Evolutionary conservation across 1,284 basidiomycete genomes (phyloP), one percentile per base, ranked within the genome.

Genomic region (Cystobasidium sp.): DNA sequence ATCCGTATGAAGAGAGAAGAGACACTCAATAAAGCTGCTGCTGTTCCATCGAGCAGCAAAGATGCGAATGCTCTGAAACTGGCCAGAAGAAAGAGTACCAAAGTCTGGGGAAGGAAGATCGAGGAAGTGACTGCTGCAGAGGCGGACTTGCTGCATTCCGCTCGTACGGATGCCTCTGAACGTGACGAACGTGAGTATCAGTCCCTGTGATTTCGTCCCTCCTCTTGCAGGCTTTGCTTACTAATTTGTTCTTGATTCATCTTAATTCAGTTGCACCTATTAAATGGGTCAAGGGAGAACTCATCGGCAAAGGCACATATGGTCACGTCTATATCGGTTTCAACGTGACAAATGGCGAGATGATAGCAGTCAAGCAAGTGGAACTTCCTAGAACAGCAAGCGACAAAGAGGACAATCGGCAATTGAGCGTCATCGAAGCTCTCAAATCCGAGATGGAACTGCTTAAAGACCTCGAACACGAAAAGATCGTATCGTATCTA

Each of bases 291-390:
- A 93, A 96, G 80, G 97, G 97, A 76, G 94, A 97, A 82, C 86
- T 97, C 56, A 97, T 99, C 78, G 97, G 97, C 53, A 94, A 92
- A 80, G 97, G 97, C 31, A 97, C 94, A 4, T 99, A 95, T 80
- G 96, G 96, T 7, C 88, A 92, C 64, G 97, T 99, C 41, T 99
- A 97, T 81, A 88, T 98, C 63, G 97, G 94, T 20, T 85, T 99
- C 76, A 99, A 99, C 82, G 93, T 92, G n/a, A 96, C 93, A 0
- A 97, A 95, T 0, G 96, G 96, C 72, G 96, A 99, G 83, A 96
- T 98, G 92, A 95, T 99, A 79, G 97, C 97, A 7, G 97, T 99
- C 78, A 99, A 99, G 84, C 97, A 99, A 84, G 97, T 99, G 63
- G 96, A 98, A 83, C 87, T 96, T 74, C 95, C 96, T 0, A 88